phyloP scores from a whole-genome alignment of 176 grass and related monocot genomes.

The Melocanna baccifera region DNA sequence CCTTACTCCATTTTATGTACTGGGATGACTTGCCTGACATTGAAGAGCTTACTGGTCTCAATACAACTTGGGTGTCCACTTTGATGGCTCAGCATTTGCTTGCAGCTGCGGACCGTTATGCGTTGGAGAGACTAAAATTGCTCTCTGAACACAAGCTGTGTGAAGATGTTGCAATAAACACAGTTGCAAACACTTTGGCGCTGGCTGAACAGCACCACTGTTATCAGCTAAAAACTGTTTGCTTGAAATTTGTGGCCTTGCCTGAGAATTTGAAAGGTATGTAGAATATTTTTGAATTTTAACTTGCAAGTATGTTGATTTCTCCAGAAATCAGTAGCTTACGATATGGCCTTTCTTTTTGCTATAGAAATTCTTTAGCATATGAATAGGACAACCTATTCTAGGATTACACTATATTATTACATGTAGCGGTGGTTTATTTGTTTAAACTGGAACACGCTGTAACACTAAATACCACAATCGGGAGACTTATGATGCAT shows the following conservation, averaged over 20 bases:
- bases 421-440: too few relatives aligned
- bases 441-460: too few relatives aligned
- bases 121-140: conserved; percentile 91
- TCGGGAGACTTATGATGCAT: too few relatives aligned
- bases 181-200: conserved; percentile 91
- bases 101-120: conserved; percentile 90
- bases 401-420: too few relatives aligned
- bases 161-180: conserved; percentile 91
- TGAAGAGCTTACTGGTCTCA: conserved; percentile 81
- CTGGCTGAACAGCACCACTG: conserved; percentile 96
- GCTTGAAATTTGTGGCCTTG: conserved; percentile 87
- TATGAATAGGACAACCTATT: too few relatives aligned
- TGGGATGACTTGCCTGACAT: conserved; percentile 87
- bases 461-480: too few relatives aligned
- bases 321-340: neutral
- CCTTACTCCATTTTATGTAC: conserved; percentile 96
- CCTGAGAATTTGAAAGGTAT: conserved; percentile 93
- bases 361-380: too few relatives aligned
- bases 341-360: too few relatives aligned
- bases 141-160: conserved; percentile 75
- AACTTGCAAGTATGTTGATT: conserved; percentile 8
- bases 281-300: neutral
- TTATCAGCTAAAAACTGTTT: conserved; percentile 91
- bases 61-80: conserved; percentile 77
- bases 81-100: conserved; percentile 97